Conservation (phyloP, 148 eudicot genomes). For the Nyssa sinensis region DNA sequence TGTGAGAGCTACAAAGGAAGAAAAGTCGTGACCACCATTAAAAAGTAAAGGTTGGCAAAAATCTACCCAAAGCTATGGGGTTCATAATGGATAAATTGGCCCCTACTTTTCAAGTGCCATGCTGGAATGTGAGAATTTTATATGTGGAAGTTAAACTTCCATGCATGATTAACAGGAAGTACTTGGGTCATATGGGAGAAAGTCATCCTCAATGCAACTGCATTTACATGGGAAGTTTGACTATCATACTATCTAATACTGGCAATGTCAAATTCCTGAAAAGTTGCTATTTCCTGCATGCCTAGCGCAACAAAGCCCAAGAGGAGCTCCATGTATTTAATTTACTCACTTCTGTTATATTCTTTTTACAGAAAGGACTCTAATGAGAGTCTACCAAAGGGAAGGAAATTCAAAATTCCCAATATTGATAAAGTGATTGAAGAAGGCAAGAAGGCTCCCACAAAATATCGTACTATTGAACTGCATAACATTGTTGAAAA, state of each 20-base stretch:
- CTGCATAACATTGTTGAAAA: slow-evolving; percentile 45
- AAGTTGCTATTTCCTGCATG: background rate
- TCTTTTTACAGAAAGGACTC: slow-evolving; percentile 50
- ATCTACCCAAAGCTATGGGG: too few relatives aligned
- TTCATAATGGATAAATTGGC: too few relatives aligned
- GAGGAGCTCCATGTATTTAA: background rate
- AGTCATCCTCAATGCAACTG: too few relatives aligned
- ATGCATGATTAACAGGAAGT: too few relatives aligned
- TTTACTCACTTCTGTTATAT: slow-evolving; percentile 1
- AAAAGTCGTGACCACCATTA: too few relatives aligned
- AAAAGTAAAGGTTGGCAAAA: too few relatives aligned
- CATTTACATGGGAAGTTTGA: too few relatives aligned
- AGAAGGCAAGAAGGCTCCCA: slow-evolving; percentile 82
- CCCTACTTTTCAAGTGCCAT: too few relatives aligned
- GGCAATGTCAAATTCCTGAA: background rate
- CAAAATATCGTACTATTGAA: slow-evolving; percentile 61
- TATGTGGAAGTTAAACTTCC: too few relatives aligned
- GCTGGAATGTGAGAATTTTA: too few relatives aligned
- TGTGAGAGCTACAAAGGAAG: too few relatives aligned
- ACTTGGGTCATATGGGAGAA: too few relatives aligned
- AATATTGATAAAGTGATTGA: slow-evolving; percentile 76
- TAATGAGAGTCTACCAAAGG: slow-evolving; percentile 55
- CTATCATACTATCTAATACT: background rate
- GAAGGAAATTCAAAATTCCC: slow-evolving; percentile 66
- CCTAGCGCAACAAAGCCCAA: background rate